Conservation (phyloP, 192 early-diverging fungal genomes). For the Chytriomyces hyalinus region DNA sequence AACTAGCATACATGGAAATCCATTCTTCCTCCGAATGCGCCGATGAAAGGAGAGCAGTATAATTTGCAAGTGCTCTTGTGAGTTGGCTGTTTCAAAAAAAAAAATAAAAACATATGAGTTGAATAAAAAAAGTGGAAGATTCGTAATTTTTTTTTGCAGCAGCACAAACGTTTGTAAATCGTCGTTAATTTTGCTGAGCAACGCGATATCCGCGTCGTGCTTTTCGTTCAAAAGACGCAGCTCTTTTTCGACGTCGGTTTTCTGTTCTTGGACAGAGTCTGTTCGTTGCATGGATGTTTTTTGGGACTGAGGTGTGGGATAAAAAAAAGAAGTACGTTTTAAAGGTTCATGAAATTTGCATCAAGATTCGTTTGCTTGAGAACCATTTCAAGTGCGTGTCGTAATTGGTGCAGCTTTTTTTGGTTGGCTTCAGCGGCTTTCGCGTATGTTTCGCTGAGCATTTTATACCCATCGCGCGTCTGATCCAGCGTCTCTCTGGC, state of each 20-base stretch:
- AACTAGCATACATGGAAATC: conserved; percentile 19
- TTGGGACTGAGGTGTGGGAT: not conserved
- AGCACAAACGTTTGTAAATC: conserved; percentile 10
- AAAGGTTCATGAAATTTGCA: not conserved
- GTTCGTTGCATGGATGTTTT: not conserved
- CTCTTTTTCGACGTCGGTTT: too few relatives aligned
- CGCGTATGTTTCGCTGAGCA: conserved; percentile 20
- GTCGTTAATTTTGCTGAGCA: conserved; percentile 6
- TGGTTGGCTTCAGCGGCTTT: conserved; percentile 18
- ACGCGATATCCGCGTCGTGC: conserved; percentile 3
- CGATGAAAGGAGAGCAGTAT: not conserved
- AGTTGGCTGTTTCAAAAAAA: conserved; percentile 18
- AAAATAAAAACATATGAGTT: not conserved
- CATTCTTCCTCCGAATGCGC: conserved; percentile 16
- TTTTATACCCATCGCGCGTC: conserved; percentile 2
- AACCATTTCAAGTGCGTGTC: conserved; percentile 6
- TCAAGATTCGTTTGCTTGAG: not conserved
- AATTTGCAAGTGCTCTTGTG: not conserved
- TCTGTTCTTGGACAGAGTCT: not conserved
- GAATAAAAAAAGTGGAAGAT: too few relatives aligned
- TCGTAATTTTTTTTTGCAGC: too few relatives aligned
- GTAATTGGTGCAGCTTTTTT: conserved; percentile 8
- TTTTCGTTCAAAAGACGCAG: not conserved
- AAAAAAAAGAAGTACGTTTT: not conserved
- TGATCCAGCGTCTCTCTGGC: conserved; percentile 18